Base-by-base conservation (phyloP, 257 asterid species). In the Nicotiana tomentosiformis region DNA sequence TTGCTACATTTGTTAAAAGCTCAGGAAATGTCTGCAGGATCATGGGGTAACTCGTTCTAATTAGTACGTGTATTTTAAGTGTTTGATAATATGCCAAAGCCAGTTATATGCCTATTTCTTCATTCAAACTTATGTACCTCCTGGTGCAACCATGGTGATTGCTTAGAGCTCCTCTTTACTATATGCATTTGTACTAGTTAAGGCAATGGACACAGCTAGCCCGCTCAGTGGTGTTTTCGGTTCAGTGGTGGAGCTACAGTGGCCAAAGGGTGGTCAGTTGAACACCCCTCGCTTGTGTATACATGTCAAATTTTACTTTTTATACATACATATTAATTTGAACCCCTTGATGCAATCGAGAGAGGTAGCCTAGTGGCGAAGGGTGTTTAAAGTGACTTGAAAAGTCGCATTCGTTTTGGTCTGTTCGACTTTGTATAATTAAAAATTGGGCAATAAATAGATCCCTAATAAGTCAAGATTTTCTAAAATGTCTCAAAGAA, bases 81-180 rank as follows among this genome's bases (percentile, higher is more conserved):
- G 96, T 89, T 92, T 84, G 94, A 85, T 87, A 46, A 79, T 81
- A 88, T 90, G 92, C 35, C 91, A 4, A 33, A 84, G 66, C 57
- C 82, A 86, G 16, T 76, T 43, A 30, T 37, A 46, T 66, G 66
- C n/a, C n/a, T 58, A 58, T 56, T 56, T 15, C 61, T 16, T 56
- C 8, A 56, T 56, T 56, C 61, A 56, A 56, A 5, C 51, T 56
- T 56, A 16, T 56, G 20, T 56, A 56, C 61, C 20, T 56, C 6
- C 18, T 56, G 61, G 18, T 56, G 53, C 7, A 46, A 46, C 11
- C 53, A 46, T 9, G 61, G n/a, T 16, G 61, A 56, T 56, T 56
- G 2, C 61, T 6, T 56, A 56, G 61, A 56, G 61, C n/a, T 56
- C 10, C 7, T 14, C n/a, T 56, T 56, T 56, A 56, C n/a, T 56